Base-by-base conservation (phyloP, 257 asterid genomes). In the Petunia axillaris region DNA sequence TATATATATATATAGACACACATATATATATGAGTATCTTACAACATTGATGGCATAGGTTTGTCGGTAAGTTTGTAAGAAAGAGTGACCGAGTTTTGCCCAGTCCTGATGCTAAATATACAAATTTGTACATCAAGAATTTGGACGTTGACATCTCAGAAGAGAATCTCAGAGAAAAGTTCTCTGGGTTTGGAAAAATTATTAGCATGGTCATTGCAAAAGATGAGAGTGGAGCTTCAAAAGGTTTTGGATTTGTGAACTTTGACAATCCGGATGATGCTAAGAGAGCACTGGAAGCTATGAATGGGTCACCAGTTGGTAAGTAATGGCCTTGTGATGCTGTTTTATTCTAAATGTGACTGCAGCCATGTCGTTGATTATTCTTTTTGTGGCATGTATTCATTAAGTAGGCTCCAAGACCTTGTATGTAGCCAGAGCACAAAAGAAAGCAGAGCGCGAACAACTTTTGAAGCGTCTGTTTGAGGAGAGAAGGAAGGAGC, bases 401-500 rank as follows among this genome's bases (percentile, higher is more conserved):
- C 77, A 64, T 81, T 77, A 43, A 41, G 71, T 81, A 94, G 98
- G 95, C 74, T 89, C 91, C 35, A 91, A 94, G 94, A 80, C 78
- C 68, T 83, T 94, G 67, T 94, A 93, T 83, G 97, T 94, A 52
- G 88, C 93, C 6, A 89, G 93, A 67, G 98, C 97, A 84, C 98
- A 93, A 83, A 94, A 94, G 85, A 93, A 90, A 85, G 89, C 91
- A 48, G 98, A 94, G 82, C 92, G 98, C 9, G 88, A 82, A 81
- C 94, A 88, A 81, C 53, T 88, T 62, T 78, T 94, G 74, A 89
- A 89, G 77, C 91, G 85, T 76, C 93, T 89, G 79, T 90, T 87
- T 82, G 97, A 94, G 86, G 96, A 93, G 87, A 88, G 88, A 62
- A 90, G 82, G 89, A 93, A 86, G 86, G 98, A 93, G 81, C 88